phyloP scores from a whole-genome alignment of 257 asterid genomes.

The Solanum infundibuliforme region DNA sequence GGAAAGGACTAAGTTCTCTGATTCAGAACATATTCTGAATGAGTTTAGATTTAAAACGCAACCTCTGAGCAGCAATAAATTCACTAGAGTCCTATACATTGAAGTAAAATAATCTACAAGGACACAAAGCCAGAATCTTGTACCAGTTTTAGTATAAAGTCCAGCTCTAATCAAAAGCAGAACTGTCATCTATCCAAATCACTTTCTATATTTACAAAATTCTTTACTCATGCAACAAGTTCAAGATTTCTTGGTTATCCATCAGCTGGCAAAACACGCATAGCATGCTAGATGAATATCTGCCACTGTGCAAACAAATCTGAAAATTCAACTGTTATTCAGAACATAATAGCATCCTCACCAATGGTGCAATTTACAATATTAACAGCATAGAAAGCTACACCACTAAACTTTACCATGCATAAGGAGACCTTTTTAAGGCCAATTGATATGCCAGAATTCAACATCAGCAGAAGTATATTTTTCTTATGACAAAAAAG shows the following conservation, averaged over 20 bases:
- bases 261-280: not conserved
- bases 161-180: not conserved
- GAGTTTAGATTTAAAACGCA: not conserved
- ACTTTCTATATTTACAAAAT: not conserved
- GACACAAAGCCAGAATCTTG: not conserved
- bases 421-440: not conserved
- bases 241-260: not conserved
- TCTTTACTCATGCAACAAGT: not conserved
- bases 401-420: not conserved
- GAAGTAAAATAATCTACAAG: not conserved
- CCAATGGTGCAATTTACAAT: not conserved
- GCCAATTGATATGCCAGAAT: not conserved
- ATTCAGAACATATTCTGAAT: not conserved
- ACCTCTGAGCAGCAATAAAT: not conserved
- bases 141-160: not conserved
- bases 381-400: not conserved
- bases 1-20: not conserved
- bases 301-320: not conserved
- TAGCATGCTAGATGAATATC: not conserved
- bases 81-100: not conserved
- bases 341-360: not conserved
- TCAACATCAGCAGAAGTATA: not conserved
- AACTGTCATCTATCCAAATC: not conserved
- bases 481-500: not conserved
- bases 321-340: not conserved